These are phyloP conservation scores for Incumbomyces lentus DNA, from an alignment of 2,329 filamentous ascomycete species.

Conservation along the genomic window DNA sequence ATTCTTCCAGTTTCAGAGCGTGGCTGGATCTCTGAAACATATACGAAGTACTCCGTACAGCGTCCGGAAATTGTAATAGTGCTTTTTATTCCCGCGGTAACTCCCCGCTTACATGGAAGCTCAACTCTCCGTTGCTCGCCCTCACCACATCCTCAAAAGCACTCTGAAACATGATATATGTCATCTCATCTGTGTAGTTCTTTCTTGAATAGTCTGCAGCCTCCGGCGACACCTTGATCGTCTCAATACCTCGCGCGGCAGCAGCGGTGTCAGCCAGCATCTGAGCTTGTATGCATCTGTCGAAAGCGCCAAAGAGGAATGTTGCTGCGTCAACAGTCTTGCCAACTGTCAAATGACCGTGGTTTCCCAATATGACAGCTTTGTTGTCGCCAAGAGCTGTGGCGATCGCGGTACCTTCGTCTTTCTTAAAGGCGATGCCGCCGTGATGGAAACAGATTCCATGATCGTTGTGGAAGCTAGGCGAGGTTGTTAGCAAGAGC, in stretches of 20 bases:
- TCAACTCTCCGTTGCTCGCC: conserved; percentile 15
- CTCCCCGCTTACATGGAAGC: conserved; percentile 16
- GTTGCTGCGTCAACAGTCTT: conserved; percentile 41
- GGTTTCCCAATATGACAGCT: conserved; percentile 45
- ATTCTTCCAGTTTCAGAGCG: no score
- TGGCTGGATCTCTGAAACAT: no score
- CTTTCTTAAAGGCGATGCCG: conserved; percentile 30
- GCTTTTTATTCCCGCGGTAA: conserved; percentile 4
- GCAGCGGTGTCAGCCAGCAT: conserved; percentile 32
- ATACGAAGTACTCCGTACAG: no score
- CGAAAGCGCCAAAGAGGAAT: conserved; percentile 45
- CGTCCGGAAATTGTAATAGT: no score
- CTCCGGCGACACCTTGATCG: conserved; percentile 15
- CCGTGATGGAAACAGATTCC: conserved; percentile 31
- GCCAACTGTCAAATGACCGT: conserved; percentile 45
- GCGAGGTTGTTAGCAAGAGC: conserved; percentile 22
- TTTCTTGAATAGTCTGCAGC: conserved; percentile 16
- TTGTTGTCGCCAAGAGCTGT: conserved; percentile 39
- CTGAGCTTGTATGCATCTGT: conserved; percentile 33
- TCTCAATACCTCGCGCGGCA: conserved; percentile 21
- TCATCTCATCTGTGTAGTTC: conserved; percentile 19
- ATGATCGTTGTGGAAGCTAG: conserved; percentile 26
- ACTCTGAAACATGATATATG: conserved; percentile 20
- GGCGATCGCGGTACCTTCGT: conserved; percentile 31
- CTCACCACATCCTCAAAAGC: conserved; percentile 18